phyloP scores from a whole-genome alignment of 2,329 filamentous ascomycete genomes.

The Colletotrichum salicis region DNA sequence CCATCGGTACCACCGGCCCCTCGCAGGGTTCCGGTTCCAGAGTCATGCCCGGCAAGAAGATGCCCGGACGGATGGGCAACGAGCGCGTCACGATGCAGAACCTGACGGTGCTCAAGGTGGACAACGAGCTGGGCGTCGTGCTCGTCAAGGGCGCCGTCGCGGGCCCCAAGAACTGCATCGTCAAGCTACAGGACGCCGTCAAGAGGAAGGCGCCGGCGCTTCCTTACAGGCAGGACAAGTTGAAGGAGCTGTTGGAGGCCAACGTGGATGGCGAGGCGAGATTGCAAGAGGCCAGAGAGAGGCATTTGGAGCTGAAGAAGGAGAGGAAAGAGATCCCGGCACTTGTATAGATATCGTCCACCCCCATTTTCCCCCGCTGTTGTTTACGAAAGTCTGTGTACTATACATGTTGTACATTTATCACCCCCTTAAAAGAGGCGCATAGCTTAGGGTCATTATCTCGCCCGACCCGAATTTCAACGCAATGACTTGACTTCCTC shows the following conservation, averaged over 20 bases:
- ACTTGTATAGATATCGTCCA: constrained; percentile 16
- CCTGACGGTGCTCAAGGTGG: constrained; percentile 86
- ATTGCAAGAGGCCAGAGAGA: constrained; percentile 59
- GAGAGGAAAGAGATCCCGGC: constrained; percentile 42
- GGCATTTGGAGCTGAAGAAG: constrained; percentile 66
- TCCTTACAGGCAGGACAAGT: constrained; percentile 60
- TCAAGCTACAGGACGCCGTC: constrained; percentile 89
- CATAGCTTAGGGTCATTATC: constrained; percentile 22
- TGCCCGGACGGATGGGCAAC: constrained; percentile 95
- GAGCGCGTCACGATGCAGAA: constrained; percentile 91
- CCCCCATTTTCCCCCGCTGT: constrained; percentile 15
- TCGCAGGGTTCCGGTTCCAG: constrained; percentile 92
- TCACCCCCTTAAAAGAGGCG: constrained; percentile 15
- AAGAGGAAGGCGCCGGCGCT: constrained; percentile 76
- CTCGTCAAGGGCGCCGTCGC: constrained; percentile 88
- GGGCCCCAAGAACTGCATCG: constrained; percentile 86
- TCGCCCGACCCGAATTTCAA: constrained; percentile 23
- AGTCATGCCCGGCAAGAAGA: constrained; percentile 95
- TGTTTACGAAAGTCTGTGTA: constrained; percentile 43
- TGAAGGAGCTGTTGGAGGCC: constrained; percentile 55
- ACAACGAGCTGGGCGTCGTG: constrained; percentile 86
- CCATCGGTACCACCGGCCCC: constrained; percentile 88
- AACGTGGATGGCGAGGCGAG: constrained; percentile 57
- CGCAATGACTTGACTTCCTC: constrained; percentile 7
- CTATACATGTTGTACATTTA: constrained; percentile 49